phyloP scores from a whole-genome alignment of 164 flowering plant genomes.

The Nymphaea thermarum region DNA sequence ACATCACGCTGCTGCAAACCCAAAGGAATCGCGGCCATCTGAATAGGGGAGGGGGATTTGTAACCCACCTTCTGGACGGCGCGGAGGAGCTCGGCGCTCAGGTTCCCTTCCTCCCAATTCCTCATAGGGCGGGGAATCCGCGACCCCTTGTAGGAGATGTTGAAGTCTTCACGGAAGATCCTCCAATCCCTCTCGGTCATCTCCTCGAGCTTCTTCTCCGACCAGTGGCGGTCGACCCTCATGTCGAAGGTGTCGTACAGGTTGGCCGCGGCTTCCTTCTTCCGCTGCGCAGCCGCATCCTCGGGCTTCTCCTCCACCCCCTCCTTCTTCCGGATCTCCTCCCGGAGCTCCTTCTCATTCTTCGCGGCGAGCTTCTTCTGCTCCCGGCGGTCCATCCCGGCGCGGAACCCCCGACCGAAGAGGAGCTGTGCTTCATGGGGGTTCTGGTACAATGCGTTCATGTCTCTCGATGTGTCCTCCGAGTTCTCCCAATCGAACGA shows the following conservation, averaged over 20 bases:
- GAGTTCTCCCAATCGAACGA: slow-evolving; percentile 98
- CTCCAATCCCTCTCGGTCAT: slow-evolving; percentile 96
- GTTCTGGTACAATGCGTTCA: slow-evolving; percentile 75
- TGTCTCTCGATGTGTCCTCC: slow-evolving; percentile 82
- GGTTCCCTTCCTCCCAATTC: slow-evolving; percentile 63
- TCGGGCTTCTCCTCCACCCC: slow-evolving; percentile 72
- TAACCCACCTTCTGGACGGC: slow-evolving; percentile 78
- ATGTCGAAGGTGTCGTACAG: slow-evolving; percentile 60
- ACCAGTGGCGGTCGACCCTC: slow-evolving; percentile 83
- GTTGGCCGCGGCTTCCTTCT: slow-evolving; percentile 62
- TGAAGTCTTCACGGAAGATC: slow-evolving; percentile 79
- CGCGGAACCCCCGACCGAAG: slow-evolving; percentile 86
- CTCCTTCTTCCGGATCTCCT: slow-evolving; percentile 64
- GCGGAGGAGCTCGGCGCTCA: slow-evolving; percentile 48
- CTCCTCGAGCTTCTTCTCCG: slow-evolving; percentile 70
- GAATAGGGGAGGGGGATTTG: slow-evolving; percentile 81
- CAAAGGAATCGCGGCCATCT: slow-evolving; percentile 87
- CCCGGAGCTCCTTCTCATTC: slow-evolving; percentile 68
- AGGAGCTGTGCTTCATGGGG: slow-evolving; percentile 89
- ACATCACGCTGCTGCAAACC: slow-evolving; percentile 88
- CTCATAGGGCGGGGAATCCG: slow-evolving; percentile 78
- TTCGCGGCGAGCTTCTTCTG: slow-evolving; percentile 87
- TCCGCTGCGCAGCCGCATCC: slow-evolving; percentile 57
- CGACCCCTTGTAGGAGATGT: slow-evolving; percentile 81
- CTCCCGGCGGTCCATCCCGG: slow-evolving; percentile 87